A percentile compares a stretch with the other conserved stretches of the same genome.
Conservation (phyloP, 2,329 filamentous ascomycete genomes). For the Myrmaecium sp. region DNA sequence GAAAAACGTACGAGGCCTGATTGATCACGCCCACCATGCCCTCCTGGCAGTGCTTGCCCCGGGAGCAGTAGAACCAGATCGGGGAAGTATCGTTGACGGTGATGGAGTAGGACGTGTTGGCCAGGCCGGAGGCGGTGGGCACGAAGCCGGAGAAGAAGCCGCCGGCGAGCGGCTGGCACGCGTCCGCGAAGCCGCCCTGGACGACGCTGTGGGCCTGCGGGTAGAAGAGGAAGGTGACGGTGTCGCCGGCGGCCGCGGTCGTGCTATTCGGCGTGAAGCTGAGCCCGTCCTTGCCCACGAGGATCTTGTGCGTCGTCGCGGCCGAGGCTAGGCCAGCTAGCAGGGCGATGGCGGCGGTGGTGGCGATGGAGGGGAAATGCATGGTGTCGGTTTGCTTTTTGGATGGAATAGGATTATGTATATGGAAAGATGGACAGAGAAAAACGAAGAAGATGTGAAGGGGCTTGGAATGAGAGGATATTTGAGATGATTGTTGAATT, state of each 20-base stretch:
- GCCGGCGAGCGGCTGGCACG: slow-evolving; percentile 16
- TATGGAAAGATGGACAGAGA: slow-evolving; percentile 9
- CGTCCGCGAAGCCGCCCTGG: slow-evolving; percentile 16
- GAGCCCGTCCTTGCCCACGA: slow-evolving; percentile 14
- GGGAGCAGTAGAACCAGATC: slow-evolving; percentile 25
- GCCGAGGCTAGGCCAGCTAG: too few relatives aligned
- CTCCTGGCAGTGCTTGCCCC: slow-evolving; percentile 19
- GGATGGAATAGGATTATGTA: slow-evolving; percentile 15
- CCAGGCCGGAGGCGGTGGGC: slow-evolving; percentile 11
- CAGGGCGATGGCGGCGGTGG: slow-evolving; percentile 15
- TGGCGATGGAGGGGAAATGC: slow-evolving; percentile 20
- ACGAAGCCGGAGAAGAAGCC: slow-evolving; percentile 23
- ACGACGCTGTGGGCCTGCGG: slow-evolving; percentile 23
- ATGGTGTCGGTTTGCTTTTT: slow-evolving; percentile 16
- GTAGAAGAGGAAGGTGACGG: slow-evolving; percentile 22
- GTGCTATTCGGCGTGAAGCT: slow-evolving; percentile 19
- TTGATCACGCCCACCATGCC: slow-evolving; percentile 26
- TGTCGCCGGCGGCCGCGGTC: slow-evolving; percentile 19
- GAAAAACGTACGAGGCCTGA: slow-evolving; percentile 14
- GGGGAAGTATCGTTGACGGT: slow-evolving; percentile 19
- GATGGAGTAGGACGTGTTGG: slow-evolving; percentile 15
- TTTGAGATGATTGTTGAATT: slow-evolving; percentile 11
- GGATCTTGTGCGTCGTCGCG: slow-evolving; percentile 16
- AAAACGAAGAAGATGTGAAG: slow-evolving; percentile 7
- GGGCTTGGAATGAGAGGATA: slow-evolving; percentile 6